Evolutionary conservation across 495 filamentous ascomycete species (phyloP).

Genomic region (Hypoxylon trugodes): DNA sequence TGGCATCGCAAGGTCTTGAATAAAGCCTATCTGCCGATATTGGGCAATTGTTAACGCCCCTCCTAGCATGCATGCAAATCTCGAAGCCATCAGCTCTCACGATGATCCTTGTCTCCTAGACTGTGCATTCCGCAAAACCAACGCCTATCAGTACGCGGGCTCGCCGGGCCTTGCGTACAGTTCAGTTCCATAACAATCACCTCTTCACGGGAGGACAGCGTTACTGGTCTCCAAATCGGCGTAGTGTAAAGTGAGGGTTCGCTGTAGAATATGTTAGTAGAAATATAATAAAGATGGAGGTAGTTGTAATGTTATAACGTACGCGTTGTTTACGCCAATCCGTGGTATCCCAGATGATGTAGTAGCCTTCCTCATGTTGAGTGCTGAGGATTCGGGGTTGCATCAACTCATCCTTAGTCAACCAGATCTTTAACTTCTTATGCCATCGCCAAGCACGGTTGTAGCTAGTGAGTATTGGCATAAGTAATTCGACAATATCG

Average conservation of each 20-base stretch:
- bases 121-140: slow-evolving; percentile 28
- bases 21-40: slow-evolving; percentile 16
- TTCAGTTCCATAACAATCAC: slow-evolving; percentile 21
- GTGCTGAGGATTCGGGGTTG: slow-evolving; percentile 71
- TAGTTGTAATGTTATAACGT: slow-evolving; percentile 46
- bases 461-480: slow-evolving; percentile 40
- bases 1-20: background rate
- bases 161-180: slow-evolving; percentile 17
- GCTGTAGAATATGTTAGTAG: slow-evolving; percentile 53
- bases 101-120: slow-evolving; percentile 26
- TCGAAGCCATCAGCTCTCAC: slow-evolving; percentile 21
- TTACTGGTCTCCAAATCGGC: slow-evolving; percentile 71
- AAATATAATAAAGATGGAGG: slow-evolving; percentile 13
- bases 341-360: slow-evolving; percentile 86
- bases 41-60: slow-evolving; percentile 12
- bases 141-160: slow-evolving; percentile 21
- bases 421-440: slow-evolving; percentile 86
- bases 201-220: slow-evolving; percentile 16
- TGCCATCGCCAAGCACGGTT: slow-evolving; percentile 93
- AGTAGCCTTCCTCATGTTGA: slow-evolving; percentile 83
- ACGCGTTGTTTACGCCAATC: slow-evolving; percentile 86
- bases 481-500: no score
- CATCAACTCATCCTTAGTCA: slow-evolving; percentile 84
- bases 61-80: slow-evolving; percentile 11
- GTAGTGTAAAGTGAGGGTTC: slow-evolving; percentile 82